Base-by-base conservation (phyloP, 257 asterid species). In the Anisodus tanguticus region DNA sequence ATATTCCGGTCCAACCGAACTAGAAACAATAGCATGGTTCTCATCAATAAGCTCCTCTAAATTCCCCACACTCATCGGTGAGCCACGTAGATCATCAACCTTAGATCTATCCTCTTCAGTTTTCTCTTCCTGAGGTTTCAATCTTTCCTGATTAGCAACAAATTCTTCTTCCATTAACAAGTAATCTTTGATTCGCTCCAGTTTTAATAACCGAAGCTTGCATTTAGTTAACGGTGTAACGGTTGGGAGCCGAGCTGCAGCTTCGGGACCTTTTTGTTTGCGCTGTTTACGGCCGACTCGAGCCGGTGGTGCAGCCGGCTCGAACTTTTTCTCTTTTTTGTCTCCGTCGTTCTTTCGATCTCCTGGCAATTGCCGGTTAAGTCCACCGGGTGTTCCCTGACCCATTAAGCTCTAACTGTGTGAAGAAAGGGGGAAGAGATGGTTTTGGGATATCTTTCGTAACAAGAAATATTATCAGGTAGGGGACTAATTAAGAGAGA, bases 71-170 rank as follows among this genome's bases (percentile, higher is more conserved):
- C 98, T 93, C 98, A 95, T 93, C 22, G 98, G 98, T 45, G 98
- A 89, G 17, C 98, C 98, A 4, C 98, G 86, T 64, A 95, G 84
- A 80, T 93, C 98, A 35, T 95, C 98, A 45, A 95, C 98, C 87
- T 93, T 95, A 4, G 97, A 92, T 37, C 97, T 83, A 84, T 95
- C 98, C 89, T 95, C 98, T 89, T 95, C 98, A 12, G 97, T 95
- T 90, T 93, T 95, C 91, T 95, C 98, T 89, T 95, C 98, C 88
- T 95, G 98, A 59, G 98, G 98, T 88, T 94, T 95, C 88, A 95
- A 71, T 45, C 98, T 83, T 88, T 95, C 98, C 83, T 93, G 98
- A 89, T 94, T 94, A n/a, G 97, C 91, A 19, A 95, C 98, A 84
- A 93, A 94, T 88, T 95, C 98, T 87, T 94, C 98, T 68, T 95